Base-by-base conservation (phyloP, 805 yeast genomes). In the Candida montana region DNA sequence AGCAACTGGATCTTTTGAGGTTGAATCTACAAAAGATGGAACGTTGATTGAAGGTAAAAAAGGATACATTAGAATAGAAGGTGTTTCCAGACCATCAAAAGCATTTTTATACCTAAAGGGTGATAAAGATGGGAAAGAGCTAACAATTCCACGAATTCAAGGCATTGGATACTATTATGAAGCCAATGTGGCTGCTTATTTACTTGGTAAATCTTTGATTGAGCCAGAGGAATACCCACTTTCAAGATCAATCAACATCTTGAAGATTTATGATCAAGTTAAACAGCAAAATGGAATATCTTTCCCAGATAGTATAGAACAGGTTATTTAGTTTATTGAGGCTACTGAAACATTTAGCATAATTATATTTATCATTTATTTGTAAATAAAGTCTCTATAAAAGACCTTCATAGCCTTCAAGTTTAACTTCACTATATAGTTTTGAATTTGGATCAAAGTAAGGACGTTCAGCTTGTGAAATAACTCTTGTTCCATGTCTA, bases 381-480 rank as follows among this genome's bases (percentile, higher is more conserved):
- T 5, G 7, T 11, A 13, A 8, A 26, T 8, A 8, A 8, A 26
- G 11, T 26, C 13, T 9, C 24, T 21, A 21, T 21, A 21, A 21
- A 21, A 21, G 24, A 21, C 24, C 24, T 21, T 26, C n/a, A 26
- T 26, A 26, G 11, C 29, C 29, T 26, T 26, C 29, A 26, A 26
- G n/a, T 26, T 26, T 11, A 13, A 26, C 34, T 28, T 35, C 38
- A 27, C 38, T 35, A 12, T 28, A 31, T 19, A 31, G 29, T n/a
- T 35, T 35, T 7, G 38, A 35, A n/a, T 28, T 13, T 10, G 30
- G 23, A 13, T 39, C 35, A n/a, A 39, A 30, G 15, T 35, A 41
- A 7, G 87, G 87, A 53, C 78, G 66, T 58, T 81, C 87, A 11
- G 79, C 85, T 48, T 71, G 71, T 3, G 80, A 74, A 13, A 84